These are phyloP conservation scores for Nitzschia putrida DNA, from an alignment of 108 stramenopile species.

Conservation along the genomic window DNA sequence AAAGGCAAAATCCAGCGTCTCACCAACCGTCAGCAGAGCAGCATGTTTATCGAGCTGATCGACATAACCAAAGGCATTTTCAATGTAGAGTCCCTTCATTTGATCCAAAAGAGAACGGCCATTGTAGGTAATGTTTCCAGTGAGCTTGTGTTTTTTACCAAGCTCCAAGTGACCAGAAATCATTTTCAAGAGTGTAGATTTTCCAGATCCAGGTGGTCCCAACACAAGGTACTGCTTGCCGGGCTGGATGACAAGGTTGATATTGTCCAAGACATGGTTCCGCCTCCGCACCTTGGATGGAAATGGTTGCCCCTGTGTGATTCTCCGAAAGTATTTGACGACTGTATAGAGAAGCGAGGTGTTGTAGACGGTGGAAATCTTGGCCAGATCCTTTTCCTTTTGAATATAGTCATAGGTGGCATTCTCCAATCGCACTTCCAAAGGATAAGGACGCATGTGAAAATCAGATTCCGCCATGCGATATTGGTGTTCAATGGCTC, in stretches of 20 bases:
- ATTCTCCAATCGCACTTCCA: conserved; percentile 15
- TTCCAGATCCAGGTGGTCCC: conserved; percentile 70
- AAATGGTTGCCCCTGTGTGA: conserved; percentile 4
- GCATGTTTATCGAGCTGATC: conserved; percentile 70
- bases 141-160: conserved; percentile 56
- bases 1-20: conserved; percentile 69
- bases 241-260: conserved; percentile 53
- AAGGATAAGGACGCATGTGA: conserved; percentile 8
- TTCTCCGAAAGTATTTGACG: not conserved
- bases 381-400: conserved; percentile 5
- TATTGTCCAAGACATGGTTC: conserved; percentile 38
- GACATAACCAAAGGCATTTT: conserved; percentile 51
- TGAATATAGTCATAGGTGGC: conserved; percentile 4
- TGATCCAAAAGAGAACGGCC: conserved; percentile 15
- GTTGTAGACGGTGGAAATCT: conserved; percentile 16
- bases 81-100: conserved; percentile 25
- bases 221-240: conserved; percentile 52
- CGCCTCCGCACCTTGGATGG: not conserved
- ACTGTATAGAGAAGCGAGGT: conserved; percentile 7
- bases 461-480: not conserved
- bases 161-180: conserved; percentile 54
- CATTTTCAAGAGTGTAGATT: conserved; percentile 59
- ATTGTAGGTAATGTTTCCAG: conserved; percentile 33
- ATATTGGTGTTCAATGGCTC: conserved; percentile 2
- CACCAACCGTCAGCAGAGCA: conserved; percentile 62